A percentile compares a stretch with the other conserved stretches of the same genome.
Evolutionary conservation across 345 rosid species (phyloP).

Genomic region (Eucalyptus polybractea): DNA sequence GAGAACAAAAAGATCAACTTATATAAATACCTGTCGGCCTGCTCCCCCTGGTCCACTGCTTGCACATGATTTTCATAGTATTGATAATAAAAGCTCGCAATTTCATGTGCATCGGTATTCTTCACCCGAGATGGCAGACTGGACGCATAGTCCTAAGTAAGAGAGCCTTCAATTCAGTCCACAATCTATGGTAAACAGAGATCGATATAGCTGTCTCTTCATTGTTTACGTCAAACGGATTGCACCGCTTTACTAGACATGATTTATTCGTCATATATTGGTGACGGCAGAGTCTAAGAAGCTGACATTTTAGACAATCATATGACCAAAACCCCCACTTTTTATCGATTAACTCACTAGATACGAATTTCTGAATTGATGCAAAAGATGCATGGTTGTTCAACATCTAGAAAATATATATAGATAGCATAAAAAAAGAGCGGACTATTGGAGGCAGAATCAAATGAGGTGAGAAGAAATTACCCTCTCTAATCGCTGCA

Average conservation of each 20-base stretch:
- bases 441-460: background rate
- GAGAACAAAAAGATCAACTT: background rate
- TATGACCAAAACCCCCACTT: background rate
- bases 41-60: slow-evolving; percentile 89
- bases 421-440: background rate
- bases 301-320: background rate
- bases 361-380: background rate
- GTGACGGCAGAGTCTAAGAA: background rate
- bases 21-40: slow-evolving; percentile 67
- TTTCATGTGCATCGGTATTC: slow-evolving; percentile 95
- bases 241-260: background rate
- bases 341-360: background rate
- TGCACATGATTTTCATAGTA: slow-evolving; percentile 84
- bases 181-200: background rate
- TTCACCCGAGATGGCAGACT: slow-evolving; percentile 91
- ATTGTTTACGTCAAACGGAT: background rate
- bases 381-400: background rate
- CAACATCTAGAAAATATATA: background rate
- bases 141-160: slow-evolving; percentile 67
- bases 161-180: background rate
- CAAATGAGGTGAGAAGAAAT: background rate
- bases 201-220: background rate
- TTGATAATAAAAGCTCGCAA: slow-evolving; percentile 84
- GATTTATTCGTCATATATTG: background rate
- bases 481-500: slow-evolving; percentile 82